Evolutionary conservation across 1,284 basidiomycete species (phyloP).

Genomic region (Melampsora allii-populina): DNA sequence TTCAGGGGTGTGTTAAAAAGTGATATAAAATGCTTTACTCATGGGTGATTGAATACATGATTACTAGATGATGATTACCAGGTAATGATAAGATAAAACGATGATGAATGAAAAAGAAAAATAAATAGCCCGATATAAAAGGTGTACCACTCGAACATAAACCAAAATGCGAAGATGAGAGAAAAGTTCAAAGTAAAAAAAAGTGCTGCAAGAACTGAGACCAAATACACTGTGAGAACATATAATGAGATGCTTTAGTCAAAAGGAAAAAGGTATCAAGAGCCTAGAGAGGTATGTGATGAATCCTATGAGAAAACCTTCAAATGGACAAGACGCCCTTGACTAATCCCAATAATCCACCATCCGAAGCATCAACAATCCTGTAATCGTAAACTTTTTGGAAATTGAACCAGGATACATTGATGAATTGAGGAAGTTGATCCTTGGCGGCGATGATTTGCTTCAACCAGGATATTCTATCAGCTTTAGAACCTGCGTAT

Average conservation of each 20-base stretch:
- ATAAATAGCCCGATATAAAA: background rate
- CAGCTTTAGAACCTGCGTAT: conserved; percentile 44
- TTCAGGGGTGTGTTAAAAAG: too few relatives aligned
- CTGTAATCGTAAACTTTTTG: conserved; percentile 47
- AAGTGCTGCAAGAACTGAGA: background rate
- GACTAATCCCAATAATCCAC: background rate
- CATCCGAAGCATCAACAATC: conserved; percentile 39
- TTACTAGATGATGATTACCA: background rate
- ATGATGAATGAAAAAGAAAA: background rate
- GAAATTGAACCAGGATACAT: conserved; percentile 53
- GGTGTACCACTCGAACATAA: too few relatives aligned
- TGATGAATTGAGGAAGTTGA: conserved; percentile 50
- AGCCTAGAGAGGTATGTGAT: background rate
- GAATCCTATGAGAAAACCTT: background rate
- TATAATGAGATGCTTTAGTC: background rate
- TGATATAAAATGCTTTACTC: too few relatives aligned
- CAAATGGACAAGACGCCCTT: background rate
- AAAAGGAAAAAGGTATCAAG: background rate
- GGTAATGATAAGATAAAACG: background rate
- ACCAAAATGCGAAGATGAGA: too few relatives aligned
- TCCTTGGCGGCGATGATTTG: conserved; percentile 46
- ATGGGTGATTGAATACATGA: background rate
- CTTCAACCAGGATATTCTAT: conserved; percentile 50
- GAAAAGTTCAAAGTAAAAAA: background rate
- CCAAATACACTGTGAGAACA: background rate